A percentile compares a stretch with the other conserved stretches of the same genome.
phyloP scores from a whole-genome alignment of 495 filamentous ascomycete species.

The Penicillium longicatenatum region DNA sequence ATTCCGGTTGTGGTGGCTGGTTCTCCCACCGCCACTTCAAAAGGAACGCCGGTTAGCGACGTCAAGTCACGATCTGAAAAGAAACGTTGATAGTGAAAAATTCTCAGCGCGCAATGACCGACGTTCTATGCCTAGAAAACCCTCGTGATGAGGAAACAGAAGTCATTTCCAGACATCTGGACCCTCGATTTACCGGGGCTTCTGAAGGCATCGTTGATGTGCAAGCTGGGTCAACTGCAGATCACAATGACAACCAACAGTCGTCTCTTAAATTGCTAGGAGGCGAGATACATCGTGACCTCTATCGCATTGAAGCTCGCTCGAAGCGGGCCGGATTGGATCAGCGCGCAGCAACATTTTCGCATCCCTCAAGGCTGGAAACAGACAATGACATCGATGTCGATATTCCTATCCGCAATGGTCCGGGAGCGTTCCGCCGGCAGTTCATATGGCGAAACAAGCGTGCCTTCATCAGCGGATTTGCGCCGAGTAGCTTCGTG shows the following conservation, averaged over 20 bases:
- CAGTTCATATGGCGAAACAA: neutral
- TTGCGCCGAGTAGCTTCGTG: neutral
- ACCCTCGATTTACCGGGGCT: neutral
- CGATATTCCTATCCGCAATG: neutral
- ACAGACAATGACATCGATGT: neutral
- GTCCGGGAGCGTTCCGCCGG: neutral
- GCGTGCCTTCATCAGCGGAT: neutral
- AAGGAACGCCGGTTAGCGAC: neutral
- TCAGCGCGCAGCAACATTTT: neutral
- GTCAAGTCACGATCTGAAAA: neutral
- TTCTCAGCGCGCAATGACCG: neutral
- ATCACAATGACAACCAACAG: neutral
- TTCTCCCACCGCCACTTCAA: neutral
- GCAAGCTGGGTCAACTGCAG: neutral
- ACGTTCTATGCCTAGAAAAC: neutral
- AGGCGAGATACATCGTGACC: neutral
- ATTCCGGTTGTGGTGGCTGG: neutral
- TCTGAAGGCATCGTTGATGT: neutral
- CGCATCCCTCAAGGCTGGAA: neutral
- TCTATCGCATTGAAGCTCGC: neutral
- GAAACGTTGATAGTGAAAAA: neutral
- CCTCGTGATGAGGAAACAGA: neutral
- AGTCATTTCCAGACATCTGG: neutral
- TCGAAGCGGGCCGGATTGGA: neutral
- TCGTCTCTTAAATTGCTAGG: neutral